Base-by-base conservation (phyloP, 1,284 basidiomycete genomes). In the Irpex sp. region DNA sequence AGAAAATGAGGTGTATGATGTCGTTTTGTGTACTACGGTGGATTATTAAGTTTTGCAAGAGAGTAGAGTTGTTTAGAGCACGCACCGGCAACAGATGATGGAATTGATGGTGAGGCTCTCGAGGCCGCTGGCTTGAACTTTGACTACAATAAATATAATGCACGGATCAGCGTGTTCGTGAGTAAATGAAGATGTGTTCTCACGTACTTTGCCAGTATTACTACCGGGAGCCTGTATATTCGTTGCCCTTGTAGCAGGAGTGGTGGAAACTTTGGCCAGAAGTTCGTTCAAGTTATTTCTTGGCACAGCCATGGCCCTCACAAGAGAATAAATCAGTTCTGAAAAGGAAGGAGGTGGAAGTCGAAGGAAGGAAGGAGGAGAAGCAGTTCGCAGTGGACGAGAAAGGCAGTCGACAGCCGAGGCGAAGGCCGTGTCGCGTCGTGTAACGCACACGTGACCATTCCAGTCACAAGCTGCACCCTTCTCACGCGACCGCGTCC, bases 231-330 rank as follows among this genome's bases (percentile, higher is more conserved):
- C 46, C n/a, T 51, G 35, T 9, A 43, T 43, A 4, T 37, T 21
- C 13, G 55, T 5, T n/a, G 56, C 7, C 36, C 53, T 9, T 11
- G 54, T 37, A 50, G 49, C 53, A 13, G 61, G 33, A 3, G 67
- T 60, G 2, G 64, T 59, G 31, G 65, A 62, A 31, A 63, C 56
- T 31, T 53, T 68, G 17, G 70, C 71, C 58, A 74, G 65, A 46
- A 72, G 64, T 59, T 72, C 72, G 19, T 76, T 70, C 6, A 75
- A 68, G 61, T 77, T 77, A 62, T 74, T 77, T 60, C 67, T 70
- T 11, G 74, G 72, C 53, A 69, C 69, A 6, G 73, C 68, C 75
- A 76, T 76, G 57, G 35, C n/a, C 39, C 49, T 1, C 26, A 54
- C 57, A 35, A 47, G 19, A 46, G 53, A 57, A 15, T 31, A 9